Conservation (phyloP, 805 yeast species). For the Starmerella bombicola region DNA sequence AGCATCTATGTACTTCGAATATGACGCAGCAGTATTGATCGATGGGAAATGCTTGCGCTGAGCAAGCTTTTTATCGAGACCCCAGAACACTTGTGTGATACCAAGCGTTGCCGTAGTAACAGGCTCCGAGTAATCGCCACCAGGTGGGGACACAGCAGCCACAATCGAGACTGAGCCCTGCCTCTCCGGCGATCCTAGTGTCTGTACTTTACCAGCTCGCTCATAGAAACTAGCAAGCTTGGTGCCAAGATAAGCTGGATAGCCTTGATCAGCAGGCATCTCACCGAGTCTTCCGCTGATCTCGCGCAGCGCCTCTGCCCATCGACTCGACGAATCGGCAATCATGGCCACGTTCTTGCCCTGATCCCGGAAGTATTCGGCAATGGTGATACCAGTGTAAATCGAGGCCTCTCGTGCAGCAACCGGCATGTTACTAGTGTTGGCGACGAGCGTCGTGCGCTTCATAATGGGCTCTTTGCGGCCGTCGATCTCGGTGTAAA, state of each 20-base stretch:
- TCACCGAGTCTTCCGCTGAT: constrained; percentile 99
- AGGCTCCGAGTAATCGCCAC: constrained; percentile 99
- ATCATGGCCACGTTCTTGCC: constrained; percentile 98
- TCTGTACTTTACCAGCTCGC: constrained; percentile 95
- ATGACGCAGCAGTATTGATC: constrained; percentile 88
- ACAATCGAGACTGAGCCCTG: constrained; percentile 97
- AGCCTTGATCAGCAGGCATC: constrained; percentile 99
- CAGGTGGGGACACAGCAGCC: constrained; percentile 99
- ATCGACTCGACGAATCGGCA: constrained; percentile 98
- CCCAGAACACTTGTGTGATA: constrained; percentile 99
- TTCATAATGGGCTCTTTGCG: constrained; percentile 98
- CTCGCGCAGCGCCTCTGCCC: constrained; percentile 99
- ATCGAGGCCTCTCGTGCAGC: constrained; percentile 99
- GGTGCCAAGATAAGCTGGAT: constrained; percentile 99
- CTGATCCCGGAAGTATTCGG: constrained; percentile 99
- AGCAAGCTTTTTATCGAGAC: constrained; percentile 95
- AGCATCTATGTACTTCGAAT: constrained; percentile 88
- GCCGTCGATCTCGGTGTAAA: constrained; percentile 80
- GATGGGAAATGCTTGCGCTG: constrained; percentile 99
- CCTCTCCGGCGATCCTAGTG: constrained; percentile 94
- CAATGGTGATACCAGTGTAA: constrained; percentile 96
- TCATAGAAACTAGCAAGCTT: constrained; percentile 97
- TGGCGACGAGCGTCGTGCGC: constrained; percentile 97
- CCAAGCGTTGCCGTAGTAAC: constrained; percentile 97
- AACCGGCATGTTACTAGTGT: constrained; percentile 99